A percentile compares a stretch with the other conserved stretches of the same genome.
These are phyloP conservation scores for Keithomyces neogunnii DNA, from an alignment of 2,329 filamentous ascomycete genomes.

Conservation along the genomic window DNA sequence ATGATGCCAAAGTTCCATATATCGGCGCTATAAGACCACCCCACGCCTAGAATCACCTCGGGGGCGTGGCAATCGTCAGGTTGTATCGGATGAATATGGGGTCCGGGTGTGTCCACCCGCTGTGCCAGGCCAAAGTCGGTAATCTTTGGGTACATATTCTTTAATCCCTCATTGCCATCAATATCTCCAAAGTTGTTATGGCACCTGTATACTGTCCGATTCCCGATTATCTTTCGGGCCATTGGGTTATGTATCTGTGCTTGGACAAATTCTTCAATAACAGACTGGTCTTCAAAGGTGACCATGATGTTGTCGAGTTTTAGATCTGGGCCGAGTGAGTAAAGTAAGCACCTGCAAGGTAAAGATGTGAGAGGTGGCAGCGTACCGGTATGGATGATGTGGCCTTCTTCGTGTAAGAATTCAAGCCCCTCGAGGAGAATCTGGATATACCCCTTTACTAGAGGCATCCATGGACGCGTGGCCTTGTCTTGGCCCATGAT, in stretches of 20 bases:
- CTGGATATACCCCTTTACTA: conserved; percentile 26
- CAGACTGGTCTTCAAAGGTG: conserved; percentile 13
- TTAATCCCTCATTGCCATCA: not conserved
- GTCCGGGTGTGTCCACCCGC: not conserved
- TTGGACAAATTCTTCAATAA: conserved; percentile 12
- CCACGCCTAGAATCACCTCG: conserved; percentile 12
- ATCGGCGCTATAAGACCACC: conserved; percentile 15
- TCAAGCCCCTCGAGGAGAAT: conserved; percentile 30
- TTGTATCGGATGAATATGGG: conserved; percentile 12
- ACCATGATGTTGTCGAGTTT: conserved; percentile 17
- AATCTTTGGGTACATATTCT: conserved; percentile 3
- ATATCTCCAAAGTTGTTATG: conserved; percentile 12
- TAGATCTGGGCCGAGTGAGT: conserved; percentile 10
- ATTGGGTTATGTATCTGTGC: conserved; percentile 8
- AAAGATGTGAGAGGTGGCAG: not conserved
- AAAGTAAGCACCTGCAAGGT: not conserved
- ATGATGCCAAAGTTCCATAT: conserved; percentile 14
- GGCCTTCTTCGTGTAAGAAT: conserved; percentile 30
- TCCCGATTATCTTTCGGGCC: conserved; percentile 8
- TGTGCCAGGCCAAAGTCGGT: conserved; percentile 5
- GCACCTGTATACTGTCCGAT: conserved; percentile 10
- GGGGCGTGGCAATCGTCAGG: conserved; percentile 14
- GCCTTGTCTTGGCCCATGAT: conserved; percentile 22
- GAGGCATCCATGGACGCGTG: conserved; percentile 9
- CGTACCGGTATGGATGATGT: conserved; percentile 34